Base-by-base conservation (phyloP, 306 rosid genomes). In the Cucurbita moschata region DNA sequence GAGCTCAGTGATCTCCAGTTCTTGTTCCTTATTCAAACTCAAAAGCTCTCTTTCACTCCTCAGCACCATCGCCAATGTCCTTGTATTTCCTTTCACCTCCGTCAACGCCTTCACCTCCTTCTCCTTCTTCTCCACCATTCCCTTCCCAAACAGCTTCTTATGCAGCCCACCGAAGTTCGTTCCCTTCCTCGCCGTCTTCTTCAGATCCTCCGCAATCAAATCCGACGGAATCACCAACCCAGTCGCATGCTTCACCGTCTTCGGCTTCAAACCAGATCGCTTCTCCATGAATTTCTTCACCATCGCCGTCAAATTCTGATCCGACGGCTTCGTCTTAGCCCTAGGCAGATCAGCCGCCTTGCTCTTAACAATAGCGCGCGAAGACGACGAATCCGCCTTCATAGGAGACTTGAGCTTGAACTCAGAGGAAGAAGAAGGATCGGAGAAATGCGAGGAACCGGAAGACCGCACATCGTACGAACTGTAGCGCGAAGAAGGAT, bases 11-110 rank as follows among this genome's bases (percentile, higher is more conserved):
- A 91, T 86, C 77, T 89, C 90, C 38, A 38, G 49, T 10, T 87
- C 91, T 18, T 86, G 96, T 2, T 87, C 95, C 85, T 94, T 94
- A 49, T 86, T 88, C 61, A 75, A 19, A 78, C 70, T 76, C 65
- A 94, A 80, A 55, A 94, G 97, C 88, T 94, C 97, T 76, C 99
- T 84, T 86, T 94, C 99, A 50, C 99, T 94, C 68, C 99, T 82
- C 58, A 91, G 74, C 77, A 91, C 97, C 99, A 89, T 91, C 0
- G 97, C 95, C 67, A 94, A 78, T 0, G 99, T 91, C 81, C 99
- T 90, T 3, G 99, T 89, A 73, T 94, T 94, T 50, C 77, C 88
- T 76, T 86, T 94, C 40, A 90, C 98, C 76, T 94, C 98, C 7
- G 97, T 94, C 89, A 94, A 81, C 2, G 96, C 99, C 80, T 91